phyloP scores from a whole-genome alignment of 768 basidiomycete genomes.

The Mycena capillaripes region DNA sequence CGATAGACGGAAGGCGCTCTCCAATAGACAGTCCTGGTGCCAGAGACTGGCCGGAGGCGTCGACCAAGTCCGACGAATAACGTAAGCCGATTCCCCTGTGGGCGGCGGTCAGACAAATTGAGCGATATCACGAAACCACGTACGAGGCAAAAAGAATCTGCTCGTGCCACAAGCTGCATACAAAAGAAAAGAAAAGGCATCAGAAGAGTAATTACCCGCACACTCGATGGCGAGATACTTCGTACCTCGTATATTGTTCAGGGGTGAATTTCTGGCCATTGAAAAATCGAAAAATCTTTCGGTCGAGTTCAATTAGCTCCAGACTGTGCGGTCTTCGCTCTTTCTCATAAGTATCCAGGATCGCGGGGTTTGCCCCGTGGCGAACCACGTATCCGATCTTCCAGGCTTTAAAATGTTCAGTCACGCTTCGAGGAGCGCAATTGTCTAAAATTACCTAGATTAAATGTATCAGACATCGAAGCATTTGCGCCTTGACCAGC shows the following conservation, averaged over 20 bases:
- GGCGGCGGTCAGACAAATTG: not conserved
- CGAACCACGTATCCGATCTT: constrained; percentile 1
- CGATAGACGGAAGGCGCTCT: not conserved
- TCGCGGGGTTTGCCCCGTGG: not conserved
- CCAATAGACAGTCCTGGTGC: not conserved
- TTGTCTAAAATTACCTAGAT: not conserved
- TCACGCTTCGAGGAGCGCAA: not conserved
- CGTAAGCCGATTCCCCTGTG: not conserved
- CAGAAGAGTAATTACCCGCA: not conserved
- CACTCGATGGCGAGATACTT: no score
- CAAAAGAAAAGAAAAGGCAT: not conserved
- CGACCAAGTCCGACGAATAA: not conserved
- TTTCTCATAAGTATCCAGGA: not conserved
- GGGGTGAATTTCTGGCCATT: not conserved
- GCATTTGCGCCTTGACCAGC: not conserved
- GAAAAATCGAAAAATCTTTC: not conserved
- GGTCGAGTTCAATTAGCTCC: not conserved
- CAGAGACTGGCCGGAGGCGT: not conserved
- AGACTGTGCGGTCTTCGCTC: not conserved
- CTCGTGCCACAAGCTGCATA: not conserved
- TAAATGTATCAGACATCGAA: constrained; percentile 1
- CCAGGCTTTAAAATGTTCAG: not conserved
- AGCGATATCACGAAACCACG: no score
- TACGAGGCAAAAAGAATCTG: not conserved
- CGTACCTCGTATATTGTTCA: not conserved